A percentile compares a stretch with the other conserved stretches of the same genome.
Conservation (phyloP, 2,329 filamentous ascomycete species). For the Sclerotinia borealis region DNA sequence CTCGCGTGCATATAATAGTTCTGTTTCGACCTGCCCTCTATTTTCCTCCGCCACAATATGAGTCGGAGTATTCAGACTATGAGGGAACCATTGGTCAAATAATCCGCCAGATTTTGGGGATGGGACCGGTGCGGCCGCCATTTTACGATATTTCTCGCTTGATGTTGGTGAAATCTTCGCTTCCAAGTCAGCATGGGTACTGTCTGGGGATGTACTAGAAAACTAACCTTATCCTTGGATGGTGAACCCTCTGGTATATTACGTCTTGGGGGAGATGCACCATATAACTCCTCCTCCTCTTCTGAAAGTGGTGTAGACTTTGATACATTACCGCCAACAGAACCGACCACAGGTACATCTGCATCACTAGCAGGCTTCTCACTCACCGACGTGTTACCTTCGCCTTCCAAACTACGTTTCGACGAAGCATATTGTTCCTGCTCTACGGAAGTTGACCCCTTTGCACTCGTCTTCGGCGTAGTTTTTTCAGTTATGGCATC, state of each 20-base stretch:
- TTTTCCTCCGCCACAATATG: neutral
- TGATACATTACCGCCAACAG: no score
- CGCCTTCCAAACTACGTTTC: no score
- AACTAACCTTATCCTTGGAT: neutral
- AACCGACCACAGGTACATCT: no score
- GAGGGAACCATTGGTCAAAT: neutral
- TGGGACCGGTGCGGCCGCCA: neutral
- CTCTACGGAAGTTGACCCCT: no score
- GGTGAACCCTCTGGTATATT: neutral
- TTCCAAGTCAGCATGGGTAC: neutral
- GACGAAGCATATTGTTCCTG: no score
- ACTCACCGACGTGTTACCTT: no score
- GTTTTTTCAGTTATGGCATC: no score
- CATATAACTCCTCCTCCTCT: neutral
- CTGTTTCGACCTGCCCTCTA: neutral
- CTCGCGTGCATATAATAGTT: neutral
- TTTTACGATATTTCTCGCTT: neutral
- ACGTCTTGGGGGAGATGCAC: neutral
- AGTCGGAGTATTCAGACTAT: neutral
- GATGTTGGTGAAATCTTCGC: neutral
- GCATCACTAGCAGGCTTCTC: no score
- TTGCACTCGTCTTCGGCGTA: no score
- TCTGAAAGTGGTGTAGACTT: no score
- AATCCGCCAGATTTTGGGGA: neutral
- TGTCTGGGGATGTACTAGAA: neutral